A percentile compares a stretch with the other conserved stretches of the same genome.
These are phyloP conservation scores for Rhamnella rubrinervis DNA, from an alignment of 331 rosid species.

Conservation along the genomic window DNA sequence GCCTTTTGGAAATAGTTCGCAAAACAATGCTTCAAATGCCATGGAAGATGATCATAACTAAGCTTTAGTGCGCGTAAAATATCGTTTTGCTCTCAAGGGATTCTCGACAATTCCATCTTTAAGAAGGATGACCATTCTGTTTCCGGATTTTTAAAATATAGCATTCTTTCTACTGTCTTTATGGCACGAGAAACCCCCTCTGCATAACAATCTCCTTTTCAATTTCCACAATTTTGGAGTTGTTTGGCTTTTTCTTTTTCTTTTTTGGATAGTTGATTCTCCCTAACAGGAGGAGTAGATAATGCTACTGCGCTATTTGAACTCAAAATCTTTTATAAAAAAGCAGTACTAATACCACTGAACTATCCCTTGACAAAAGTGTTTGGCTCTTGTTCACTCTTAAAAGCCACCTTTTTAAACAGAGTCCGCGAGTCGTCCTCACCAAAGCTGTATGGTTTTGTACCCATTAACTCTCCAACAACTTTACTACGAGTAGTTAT, in stretches of 20 bases:
- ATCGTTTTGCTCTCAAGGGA: slow-evolving; percentile 18
- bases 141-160: neutral
- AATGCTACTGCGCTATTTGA: no score
- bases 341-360: no score
- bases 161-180: slow-evolving; percentile 17
- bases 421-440: neutral
- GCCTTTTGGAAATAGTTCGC: slow-evolving; percentile 38
- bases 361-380: no score
- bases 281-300: no score
- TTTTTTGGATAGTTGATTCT: no score
- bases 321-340: no score
- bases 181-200: slow-evolving; percentile 34
- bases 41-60: slow-evolving; percentile 28
- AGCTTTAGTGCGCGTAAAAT: slow-evolving; percentile 26
- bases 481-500: slow-evolving; percentile 33
- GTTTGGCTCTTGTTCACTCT: neutral
- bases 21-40: slow-evolving; percentile 32
- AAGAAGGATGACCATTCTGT: slow-evolving; percentile 25
- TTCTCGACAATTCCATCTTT: slow-evolving; percentile 19
- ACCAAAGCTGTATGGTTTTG: neutral
- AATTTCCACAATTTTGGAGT: neutral
- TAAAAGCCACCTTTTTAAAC: neutral
- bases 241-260: no score
- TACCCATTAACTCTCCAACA: slow-evolving; percentile 12
- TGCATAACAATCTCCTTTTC: slow-evolving; percentile 26